Conservation (phyloP, 306 rosid species). For the Corylus americana region DNA sequence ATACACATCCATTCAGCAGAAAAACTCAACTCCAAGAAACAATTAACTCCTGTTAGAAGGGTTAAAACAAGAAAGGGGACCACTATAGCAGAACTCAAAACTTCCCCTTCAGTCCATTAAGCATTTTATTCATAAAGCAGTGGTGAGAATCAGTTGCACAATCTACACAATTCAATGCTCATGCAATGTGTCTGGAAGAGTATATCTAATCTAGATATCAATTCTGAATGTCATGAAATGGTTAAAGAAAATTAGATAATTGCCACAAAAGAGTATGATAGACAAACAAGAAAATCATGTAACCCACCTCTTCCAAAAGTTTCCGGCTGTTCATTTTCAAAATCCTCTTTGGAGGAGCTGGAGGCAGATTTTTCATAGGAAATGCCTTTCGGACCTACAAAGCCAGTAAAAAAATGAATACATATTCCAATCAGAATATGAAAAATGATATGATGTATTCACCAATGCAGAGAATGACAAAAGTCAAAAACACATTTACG, state of each 20-base stretch:
- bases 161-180: not conserved
- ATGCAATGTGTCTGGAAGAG: not conserved
- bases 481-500: not conserved
- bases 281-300: slow-evolving; percentile 23
- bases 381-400: slow-evolving; percentile 71
- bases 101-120: not conserved
- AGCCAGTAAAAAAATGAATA: slow-evolving; percentile 18
- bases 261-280: slow-evolving; percentile 7
- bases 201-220: not conserved
- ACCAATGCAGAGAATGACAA: not conserved
- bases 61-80: not conserved
- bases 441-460: not conserved
- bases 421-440: not conserved
- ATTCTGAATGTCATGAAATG: not conserved
- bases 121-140: not conserved
- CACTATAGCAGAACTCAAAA: not conserved
- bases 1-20: not conserved
- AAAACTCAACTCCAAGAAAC: not conserved
- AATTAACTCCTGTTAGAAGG: not conserved
- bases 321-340: slow-evolving; percentile 55
- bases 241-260: slow-evolving; percentile 3
- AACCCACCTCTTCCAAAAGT: slow-evolving; percentile 71
- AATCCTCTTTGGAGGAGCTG: slow-evolving; percentile 73
- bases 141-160: not conserved
- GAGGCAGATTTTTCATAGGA: slow-evolving; percentile 64